Conservation (phyloP, 257 asterid species). For the Haberlea rhodopensis region DNA sequence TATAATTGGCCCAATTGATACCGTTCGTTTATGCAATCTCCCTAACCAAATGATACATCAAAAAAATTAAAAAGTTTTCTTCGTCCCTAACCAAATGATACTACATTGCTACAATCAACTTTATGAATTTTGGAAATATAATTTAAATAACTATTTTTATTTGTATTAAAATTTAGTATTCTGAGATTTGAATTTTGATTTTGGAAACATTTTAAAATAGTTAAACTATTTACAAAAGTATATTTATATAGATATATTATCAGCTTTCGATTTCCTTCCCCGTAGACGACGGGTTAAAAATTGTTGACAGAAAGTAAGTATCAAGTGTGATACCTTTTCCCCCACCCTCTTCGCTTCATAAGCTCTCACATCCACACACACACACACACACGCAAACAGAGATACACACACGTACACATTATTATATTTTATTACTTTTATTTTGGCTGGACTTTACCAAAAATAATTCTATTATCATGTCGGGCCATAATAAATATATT, state of each 20-base stretch:
- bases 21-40: no score
- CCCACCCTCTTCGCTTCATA: conserved; percentile 70
- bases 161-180: no score
- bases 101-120: no score
- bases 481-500: conserved; percentile 21
- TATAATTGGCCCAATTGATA: no score
- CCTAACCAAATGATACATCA: no score
- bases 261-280: conserved; percentile 65
- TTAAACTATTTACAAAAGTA: no score
- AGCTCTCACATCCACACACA: conserved; percentile 22
- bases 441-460: conserved; percentile 20
- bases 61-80: no score
- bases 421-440: conserved; percentile 12
- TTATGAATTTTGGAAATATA: no score
- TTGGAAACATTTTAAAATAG: no score
- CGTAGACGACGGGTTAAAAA: conserved; percentile 83
- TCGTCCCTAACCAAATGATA: no score
- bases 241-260: conserved; percentile 29
- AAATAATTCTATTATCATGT: conserved; percentile 24
- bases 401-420: conserved; percentile 19
- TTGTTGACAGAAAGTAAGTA: conserved; percentile 51
- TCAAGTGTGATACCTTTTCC: conserved; percentile 55
- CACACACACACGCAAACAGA: conserved; percentile 19
- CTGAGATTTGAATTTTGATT: no score
- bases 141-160: no score